Base-by-base conservation (phyloP, 2,329 filamentous ascomycete species). In the Pseudogymnoascus sp. region DNA sequence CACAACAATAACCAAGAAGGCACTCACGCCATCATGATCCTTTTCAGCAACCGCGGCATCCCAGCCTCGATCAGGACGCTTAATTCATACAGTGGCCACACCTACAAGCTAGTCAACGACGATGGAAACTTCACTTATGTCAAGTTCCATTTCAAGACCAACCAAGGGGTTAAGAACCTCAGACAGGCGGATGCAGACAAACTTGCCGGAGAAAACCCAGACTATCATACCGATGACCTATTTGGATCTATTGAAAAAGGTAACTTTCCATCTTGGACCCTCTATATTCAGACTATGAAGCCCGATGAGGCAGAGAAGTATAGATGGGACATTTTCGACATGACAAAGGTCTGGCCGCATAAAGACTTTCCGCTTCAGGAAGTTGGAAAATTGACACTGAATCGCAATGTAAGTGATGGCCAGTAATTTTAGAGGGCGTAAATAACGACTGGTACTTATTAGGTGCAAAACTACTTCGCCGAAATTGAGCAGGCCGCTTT, bases 401-500 rank as follows among this genome's bases (percentile, higher is more conserved):
- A 81, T 68, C 73, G 76, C 62, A 83, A 82, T 63, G 76, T 79
- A 1, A 71, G 44, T 46, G 21, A 23, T 12, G 40, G 4, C 42
- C 18, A 14, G 11, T 4, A 3, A 7, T 46, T 46, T 25, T 14
- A 12, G 78, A 60, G 18, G 80, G 80, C 72, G 72, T 73, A 64
- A 81, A 81, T 68, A 64, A 76, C 11, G 72, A 46, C 44, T 50
- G 11, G 28, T n/a, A 14, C 2, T 7, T 50, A 4, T 5, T 16
- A 50, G 44, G 21, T 14, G n/a, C 21, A 78, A 68, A 85, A 84
- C 72, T 84, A 85, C 72, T 85, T 85, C 65, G 80, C 82, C 63
- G 84, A 88, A 69, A 87, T 89, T 59, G 87, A 90, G 76, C 87
- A 89, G 72, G 79, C 83, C 11, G 84, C 86, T 1, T 89, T 89